Evolutionary conservation across 2,329 filamentous ascomycete genomes (phyloP), one percentile per base, ranked within the genome.

Genomic region (Metarhizium brunneum): DNA sequence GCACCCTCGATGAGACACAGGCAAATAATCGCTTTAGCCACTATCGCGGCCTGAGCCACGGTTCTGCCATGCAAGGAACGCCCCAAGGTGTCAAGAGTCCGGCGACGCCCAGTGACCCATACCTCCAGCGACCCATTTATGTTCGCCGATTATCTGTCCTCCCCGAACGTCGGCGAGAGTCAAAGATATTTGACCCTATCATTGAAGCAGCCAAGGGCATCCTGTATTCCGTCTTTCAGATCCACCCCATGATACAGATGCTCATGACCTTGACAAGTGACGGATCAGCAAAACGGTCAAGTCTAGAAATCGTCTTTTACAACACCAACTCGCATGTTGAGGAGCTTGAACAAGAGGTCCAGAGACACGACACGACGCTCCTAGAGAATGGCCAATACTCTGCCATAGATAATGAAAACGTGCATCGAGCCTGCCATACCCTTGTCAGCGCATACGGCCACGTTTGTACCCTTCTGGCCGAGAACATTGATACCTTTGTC

Each of bases 211-310:
- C 84, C 35, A 86, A 86, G 64, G 83, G 83, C 32, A 81, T 86
- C 29, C 73, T 86, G 2, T 86, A 85, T 65, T 82, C 84, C 3
- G 77, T 86, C 35, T 86, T 86, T 59, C 83, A 86, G 65, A 83
- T 86, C 30, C 84, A 87, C 59, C 83, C 83, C 5, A 82, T 83
- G 70, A 84, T 87, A 57, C 83, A 86, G 66, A 82, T 81, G 69
- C 72, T 87, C 54, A 82, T 85, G 68, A 76, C 80, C 47, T 72
- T 86, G 51, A 79, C 82, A 50, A 81, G 77, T 60, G 82, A 86
- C 57, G 80, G 78, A 36, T 81, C 80, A 10, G 72, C 77, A 25
- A 84, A 83, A 64, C 74, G 82, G 52, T 85, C 83, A 4, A 85
- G 82, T 59, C 76, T 87, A 11, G 83, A 86, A 62, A 79, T 84